Base-by-base conservation (phyloP, 768 basidiomycete species). In the Aureoboletus auriporus region DNA sequence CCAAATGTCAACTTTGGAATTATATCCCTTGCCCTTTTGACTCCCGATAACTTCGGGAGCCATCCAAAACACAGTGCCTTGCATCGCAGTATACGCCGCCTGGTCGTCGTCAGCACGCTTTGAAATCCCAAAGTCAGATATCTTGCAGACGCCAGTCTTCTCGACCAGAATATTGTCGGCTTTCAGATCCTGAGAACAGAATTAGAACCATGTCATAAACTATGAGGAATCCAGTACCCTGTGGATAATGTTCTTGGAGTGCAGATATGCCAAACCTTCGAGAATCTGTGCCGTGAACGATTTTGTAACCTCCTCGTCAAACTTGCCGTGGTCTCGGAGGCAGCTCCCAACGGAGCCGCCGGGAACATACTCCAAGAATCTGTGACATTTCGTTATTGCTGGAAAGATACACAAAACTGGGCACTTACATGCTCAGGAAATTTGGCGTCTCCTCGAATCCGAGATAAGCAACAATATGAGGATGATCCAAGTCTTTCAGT, bases 11-110 rank as follows among this genome's bases (percentile, higher is more conserved):
- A 96, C 84, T 71, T 99, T 98, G 62, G 87, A 91, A 58, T 92
- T 94, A 67, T 98, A 98, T 0, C 93, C 93, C 58, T 87, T 86
- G 23, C 65, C 64, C 66, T 85, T 84, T 65, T 87, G 81, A 31
- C 88, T 84, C 53, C 92, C 85, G 51, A 93, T 80, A 46, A 96
- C 91, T 71, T 93, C 94, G 0, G 94, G 94, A 9, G 94, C 94
- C 95, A 98, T 97, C 95, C 96, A 99, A 66, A 96, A 98, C 31
- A 98, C 89, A 16, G 94, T 94, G 23, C 96, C 96, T 65, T 93
- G 89, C 92, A 99, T 93, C 17, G 90, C 89, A 2, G 93, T 95
- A 54, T 81, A 84, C 42, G 88, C 88, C 44, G 83, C 78, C 54
- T 89, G 83, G 44, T 88, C 79, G 52, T 96, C 92, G 53, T 89